phyloP scores from a whole-genome alignment of 2,329 filamentous ascomycete genomes.

The Botrytis paeoniae region DNA sequence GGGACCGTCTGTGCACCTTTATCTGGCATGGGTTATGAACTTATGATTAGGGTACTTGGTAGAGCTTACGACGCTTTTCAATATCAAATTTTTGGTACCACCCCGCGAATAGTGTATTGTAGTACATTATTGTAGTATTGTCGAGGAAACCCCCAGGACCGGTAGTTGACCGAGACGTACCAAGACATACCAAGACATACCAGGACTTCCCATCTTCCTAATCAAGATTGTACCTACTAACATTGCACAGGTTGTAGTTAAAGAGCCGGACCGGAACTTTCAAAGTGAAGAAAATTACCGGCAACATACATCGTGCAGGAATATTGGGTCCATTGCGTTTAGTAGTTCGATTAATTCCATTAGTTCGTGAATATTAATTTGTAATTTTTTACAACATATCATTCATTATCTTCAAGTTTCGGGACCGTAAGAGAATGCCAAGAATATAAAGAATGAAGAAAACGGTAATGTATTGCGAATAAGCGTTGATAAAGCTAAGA shows the following conservation, averaged over 20 bases:
- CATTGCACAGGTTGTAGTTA: not conserved
- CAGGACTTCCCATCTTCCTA: not conserved
- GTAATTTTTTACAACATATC: not conserved
- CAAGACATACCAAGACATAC: not conserved
- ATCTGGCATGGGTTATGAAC: not conserved
- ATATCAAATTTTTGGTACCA: not conserved
- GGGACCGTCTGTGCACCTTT: not conserved
- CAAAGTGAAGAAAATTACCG: not conserved
- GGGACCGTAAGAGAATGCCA: not conserved
- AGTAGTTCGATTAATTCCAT: not conserved
- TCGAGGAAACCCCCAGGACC: not conserved
- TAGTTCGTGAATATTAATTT: not conserved
- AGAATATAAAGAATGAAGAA: not conserved
- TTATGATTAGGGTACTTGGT: not conserved
- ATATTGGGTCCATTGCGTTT: not conserved
- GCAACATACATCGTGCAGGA: not conserved
- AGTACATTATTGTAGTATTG: not conserved
- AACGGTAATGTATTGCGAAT: not conserved
- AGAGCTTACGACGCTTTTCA: slow-evolving; percentile 10
- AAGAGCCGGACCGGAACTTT: not conserved
- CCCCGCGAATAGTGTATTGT: not conserved
- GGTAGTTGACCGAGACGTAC: not conserved
- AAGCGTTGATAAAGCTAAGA: not conserved
- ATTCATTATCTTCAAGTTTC: not conserved
- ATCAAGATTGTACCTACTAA: not conserved